Percentiles rank a stretch among this genome's conserved stretches.
Evolutionary conservation across 1,284 basidiomycete species (phyloP).

Genomic region (Leccinum angustisporum): DNA sequence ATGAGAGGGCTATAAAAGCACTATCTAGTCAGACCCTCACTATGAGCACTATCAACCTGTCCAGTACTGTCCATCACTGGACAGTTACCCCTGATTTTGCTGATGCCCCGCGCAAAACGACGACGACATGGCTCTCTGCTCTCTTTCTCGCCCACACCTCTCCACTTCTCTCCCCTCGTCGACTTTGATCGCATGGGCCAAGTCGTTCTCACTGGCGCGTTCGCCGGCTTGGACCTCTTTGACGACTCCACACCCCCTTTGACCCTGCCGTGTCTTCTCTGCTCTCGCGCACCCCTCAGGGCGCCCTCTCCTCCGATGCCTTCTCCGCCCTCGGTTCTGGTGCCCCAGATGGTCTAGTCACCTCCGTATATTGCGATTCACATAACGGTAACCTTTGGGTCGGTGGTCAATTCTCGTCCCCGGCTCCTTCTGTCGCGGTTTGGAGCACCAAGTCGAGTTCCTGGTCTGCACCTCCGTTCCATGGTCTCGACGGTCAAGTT

Average conservation of each 20-base stretch:
- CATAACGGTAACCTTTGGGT: conserved; percentile 76
- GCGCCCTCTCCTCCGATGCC: conserved; percentile 56
- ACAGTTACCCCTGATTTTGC: too few relatives aligned
- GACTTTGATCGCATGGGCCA: conserved; percentile 91
- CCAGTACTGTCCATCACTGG: too few relatives aligned
- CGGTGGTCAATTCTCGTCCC: conserved; percentile 79
- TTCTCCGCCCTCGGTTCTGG: conserved; percentile 62
- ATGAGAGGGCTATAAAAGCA: too few relatives aligned
- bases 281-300: conserved; percentile 62
- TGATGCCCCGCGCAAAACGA: background rate
- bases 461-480: conserved; percentile 82
- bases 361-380: conserved; percentile 81
- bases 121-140: conserved; percentile 14
- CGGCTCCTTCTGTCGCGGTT: conserved; percentile 72
- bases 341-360: conserved; percentile 71
- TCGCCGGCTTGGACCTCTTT: conserved; percentile 81
- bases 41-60: too few relatives aligned
- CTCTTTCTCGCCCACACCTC: conserved; percentile 32
- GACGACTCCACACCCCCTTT: conserved; percentile 57
- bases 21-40: too few relatives aligned
- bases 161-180: conserved; percentile 68
- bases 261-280: conserved; percentile 70
- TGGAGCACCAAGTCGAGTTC: conserved; percentile 67
- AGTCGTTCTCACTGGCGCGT: conserved; percentile 84
- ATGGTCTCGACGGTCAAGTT: conserved; percentile 74